Percentiles rank a stretch among this genome's conserved stretches.
phyloP scores from a whole-genome alignment of 2,329 filamentous ascomycete species.

The Ilyonectria sp. region DNA sequence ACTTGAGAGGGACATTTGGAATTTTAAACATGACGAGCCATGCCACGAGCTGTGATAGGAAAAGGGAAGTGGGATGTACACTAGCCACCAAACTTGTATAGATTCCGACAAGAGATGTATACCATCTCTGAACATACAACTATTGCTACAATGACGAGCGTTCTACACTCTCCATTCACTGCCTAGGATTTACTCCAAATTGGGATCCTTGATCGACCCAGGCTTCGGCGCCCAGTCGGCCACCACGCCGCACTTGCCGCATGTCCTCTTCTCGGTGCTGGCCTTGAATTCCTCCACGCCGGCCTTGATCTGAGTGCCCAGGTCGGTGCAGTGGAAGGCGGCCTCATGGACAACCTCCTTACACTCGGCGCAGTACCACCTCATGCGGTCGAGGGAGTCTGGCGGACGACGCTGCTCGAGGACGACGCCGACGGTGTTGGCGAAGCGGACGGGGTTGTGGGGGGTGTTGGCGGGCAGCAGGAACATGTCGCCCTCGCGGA shows the following conservation, averaged over 20 bases:
- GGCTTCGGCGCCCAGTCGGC: slow-evolving; percentile 79
- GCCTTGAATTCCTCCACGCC: slow-evolving; percentile 87
- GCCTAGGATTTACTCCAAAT: slow-evolving; percentile 54
- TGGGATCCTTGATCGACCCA: slow-evolving; percentile 73
- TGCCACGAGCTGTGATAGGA: background rate
- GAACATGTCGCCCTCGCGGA: slow-evolving; percentile 95
- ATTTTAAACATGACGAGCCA: slow-evolving; percentile 1
- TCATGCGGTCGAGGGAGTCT: slow-evolving; percentile 80
- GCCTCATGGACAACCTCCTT: slow-evolving; percentile 85
- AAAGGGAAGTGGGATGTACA: slow-evolving; percentile 7
- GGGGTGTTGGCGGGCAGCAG: slow-evolving; percentile 94
- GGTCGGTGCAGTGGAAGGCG: slow-evolving; percentile 87
- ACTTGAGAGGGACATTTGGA: slow-evolving; percentile 62
- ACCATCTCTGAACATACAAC: slow-evolving; percentile 21
- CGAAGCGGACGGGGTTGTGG: slow-evolving; percentile 95
- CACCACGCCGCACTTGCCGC: slow-evolving; percentile 81
- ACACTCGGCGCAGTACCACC: slow-evolving; percentile 90
- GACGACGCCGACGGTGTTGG: slow-evolving; percentile 93
- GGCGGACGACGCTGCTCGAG: slow-evolving; percentile 86
- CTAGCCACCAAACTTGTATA: slow-evolving; percentile 14
- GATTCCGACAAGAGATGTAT: slow-evolving; percentile 15
- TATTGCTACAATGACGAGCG: slow-evolving; percentile 22
- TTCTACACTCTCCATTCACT: background rate
- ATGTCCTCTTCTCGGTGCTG: slow-evolving; percentile 78
- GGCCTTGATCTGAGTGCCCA: slow-evolving; percentile 94